These are phyloP conservation scores for Ochetophila trinervis DNA, from an alignment of 306 rosid genomes.

Conservation along the genomic window DNA sequence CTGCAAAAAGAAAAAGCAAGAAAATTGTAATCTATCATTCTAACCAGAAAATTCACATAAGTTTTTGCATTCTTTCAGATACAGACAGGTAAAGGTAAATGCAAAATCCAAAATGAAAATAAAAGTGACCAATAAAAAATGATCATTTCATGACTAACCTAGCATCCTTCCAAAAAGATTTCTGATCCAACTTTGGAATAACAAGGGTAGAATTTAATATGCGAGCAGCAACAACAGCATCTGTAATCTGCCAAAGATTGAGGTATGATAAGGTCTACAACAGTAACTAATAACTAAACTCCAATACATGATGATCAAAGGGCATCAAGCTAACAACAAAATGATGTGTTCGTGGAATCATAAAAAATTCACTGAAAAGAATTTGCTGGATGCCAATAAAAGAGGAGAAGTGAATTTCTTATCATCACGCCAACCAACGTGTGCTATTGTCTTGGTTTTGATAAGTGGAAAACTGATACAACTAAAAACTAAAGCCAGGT, in stretches of 20 bases:
- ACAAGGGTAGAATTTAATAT: constrained; percentile 94
- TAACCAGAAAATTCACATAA: constrained; percentile 3
- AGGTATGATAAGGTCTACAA: constrained; percentile 24
- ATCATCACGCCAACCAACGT: neutral
- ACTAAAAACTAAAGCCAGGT: neutral
- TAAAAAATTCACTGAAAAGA: neutral
- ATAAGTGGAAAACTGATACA: constrained; percentile 13
- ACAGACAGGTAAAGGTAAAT: constrained; percentile 12
- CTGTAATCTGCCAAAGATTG: constrained; percentile 74
- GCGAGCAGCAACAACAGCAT: constrained; percentile 94
- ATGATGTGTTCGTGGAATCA: neutral
- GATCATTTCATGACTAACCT: constrained; percentile 51
- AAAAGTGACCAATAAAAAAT: constrained; percentile 10
- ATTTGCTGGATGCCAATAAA: too few species aligned
- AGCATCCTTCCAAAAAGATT: constrained; percentile 95
- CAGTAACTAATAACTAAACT: constrained; percentile 12
- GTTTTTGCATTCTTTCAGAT: neutral
- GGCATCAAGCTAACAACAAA: neutral
- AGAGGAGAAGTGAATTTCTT: too few species aligned
- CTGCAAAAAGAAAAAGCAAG: constrained; percentile 60
- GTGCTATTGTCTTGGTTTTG: neutral
- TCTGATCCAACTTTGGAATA: constrained; percentile 88
- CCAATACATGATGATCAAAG: constrained; percentile 14
- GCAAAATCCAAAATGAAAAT: constrained; percentile 10
- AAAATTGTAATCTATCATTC: constrained; percentile 13